These are phyloP conservation scores for Vitis rupestris DNA, from an alignment of 164 flowering plant species.

Conservation along the genomic window DNA sequence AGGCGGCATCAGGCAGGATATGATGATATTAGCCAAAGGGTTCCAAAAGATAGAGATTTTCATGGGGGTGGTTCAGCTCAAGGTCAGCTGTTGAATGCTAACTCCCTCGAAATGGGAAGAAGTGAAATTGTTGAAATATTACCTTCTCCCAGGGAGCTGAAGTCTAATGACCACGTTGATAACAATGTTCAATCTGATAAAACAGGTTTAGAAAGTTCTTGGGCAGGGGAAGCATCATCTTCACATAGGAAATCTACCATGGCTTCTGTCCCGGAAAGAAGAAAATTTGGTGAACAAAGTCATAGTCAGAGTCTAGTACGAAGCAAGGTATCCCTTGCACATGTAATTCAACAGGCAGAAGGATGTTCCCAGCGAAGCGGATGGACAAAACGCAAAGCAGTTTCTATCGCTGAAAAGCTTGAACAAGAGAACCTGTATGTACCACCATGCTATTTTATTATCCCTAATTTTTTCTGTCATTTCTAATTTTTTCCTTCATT, in stretches of 20 bases:
- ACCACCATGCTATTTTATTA: constrained; percentile 2
- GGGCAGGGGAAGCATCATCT: constrained; percentile 32
- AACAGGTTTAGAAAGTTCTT: constrained; percentile 26
- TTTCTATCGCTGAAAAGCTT: constrained; percentile 93
- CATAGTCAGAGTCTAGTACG: constrained; percentile 70
- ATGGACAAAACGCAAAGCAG: constrained; percentile 83
- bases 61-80: constrained; percentile 27
- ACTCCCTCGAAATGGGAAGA: constrained; percentile 27
- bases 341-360: constrained; percentile 91
- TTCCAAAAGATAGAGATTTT: constrained; percentile 20
- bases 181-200: constrained; percentile 19
- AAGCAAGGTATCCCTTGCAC: constrained; percentile 90
- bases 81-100: constrained; percentile 19
- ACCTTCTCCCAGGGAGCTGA: constrained; percentile 39
- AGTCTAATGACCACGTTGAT: constrained; percentile 20
- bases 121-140: constrained; percentile 81
- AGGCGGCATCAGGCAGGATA: constrained; percentile 22
- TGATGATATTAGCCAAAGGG: constrained; percentile 18
- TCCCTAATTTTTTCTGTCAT: not conserved
- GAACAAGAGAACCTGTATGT: constrained; percentile 94
- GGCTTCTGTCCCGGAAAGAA: constrained; percentile 33
- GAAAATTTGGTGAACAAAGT: constrained; percentile 44
- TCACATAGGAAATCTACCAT: constrained; percentile 27
- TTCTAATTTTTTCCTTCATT: not conserved
- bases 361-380: constrained; percentile 58